Base-by-base conservation (phyloP, 2,329 filamentous ascomycete species). In the Fusarium sp. region DNA sequence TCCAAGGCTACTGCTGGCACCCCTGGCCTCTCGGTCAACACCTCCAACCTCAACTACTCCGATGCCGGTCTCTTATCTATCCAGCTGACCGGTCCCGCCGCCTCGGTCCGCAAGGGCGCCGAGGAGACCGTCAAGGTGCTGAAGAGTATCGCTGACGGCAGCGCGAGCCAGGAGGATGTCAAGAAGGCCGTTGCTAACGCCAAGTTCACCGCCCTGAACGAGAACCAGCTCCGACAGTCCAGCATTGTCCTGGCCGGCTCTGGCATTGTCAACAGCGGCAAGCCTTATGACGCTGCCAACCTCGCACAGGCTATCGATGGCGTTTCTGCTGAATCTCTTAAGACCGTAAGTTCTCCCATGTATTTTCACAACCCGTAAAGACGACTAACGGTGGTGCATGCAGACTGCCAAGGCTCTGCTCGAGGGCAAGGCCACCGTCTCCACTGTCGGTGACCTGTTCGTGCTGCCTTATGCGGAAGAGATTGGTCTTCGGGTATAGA, bases 381-480 rank as follows among this genome's bases (percentile, higher is more conserved):
- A 39, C 66, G 13, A 66, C 73, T 77, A 60, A 79, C 76, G n/a
- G n/a, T 23, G 31, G 13, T 39, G 73, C 76, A 18, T 47, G 52
- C 78, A 98, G 95, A 90, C 92, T 78, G 95, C 95, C 78, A 97
- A 97, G 88, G 86, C 91, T 79, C 88, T 98, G 75, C 86, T 98
- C 72, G 92, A 95, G 73, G 90, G 90, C 82, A 98, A 95, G 88
- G 95, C 95, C 54, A 92, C 94, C 57, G 93, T 98, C 70, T 92
- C 94, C 68, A 88, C 94, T 63, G 94, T 98, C 69, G 96, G 96
- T 82, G 96, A 99, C 81, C 88, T 99, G 76, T 92, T 94, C 82
- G 88, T 92, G 77, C 90, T 99, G 79, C 96, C 96, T 62, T 99
- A 92, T 80, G 96, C 94, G 73, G 93, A 95, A 84, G 96, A 99